phyloP scores from a whole-genome alignment of 169 alveolate genomes.

The Neospora caninum region DNA sequence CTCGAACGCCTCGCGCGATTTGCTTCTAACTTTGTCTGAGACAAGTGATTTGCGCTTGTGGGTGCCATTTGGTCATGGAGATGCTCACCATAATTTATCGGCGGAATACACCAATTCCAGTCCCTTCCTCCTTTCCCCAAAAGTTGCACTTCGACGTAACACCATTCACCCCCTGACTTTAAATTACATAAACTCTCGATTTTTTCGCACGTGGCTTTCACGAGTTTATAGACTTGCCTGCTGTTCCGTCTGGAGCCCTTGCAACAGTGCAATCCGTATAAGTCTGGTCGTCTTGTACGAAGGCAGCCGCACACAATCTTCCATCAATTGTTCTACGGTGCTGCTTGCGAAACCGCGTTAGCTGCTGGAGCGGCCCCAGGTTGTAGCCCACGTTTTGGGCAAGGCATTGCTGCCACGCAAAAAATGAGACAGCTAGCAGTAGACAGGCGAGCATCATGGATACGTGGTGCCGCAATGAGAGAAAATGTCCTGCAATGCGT shows the following conservation, averaged over 20 bases:
- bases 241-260: conserved; percentile 89
- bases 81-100: conserved; percentile 39
- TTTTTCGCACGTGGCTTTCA: neutral
- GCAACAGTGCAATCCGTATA: conserved; percentile 92
- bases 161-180: conserved; percentile 86
- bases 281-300: conserved; percentile 90
- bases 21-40: conserved; percentile 48
- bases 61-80: neutral
- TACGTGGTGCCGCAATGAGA: neutral
- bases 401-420: neutral
- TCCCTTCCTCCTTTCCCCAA: conserved; percentile 85
- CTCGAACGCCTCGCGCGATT: conserved; percentile 67
- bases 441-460: neutral
- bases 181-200: neutral
- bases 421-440: neutral
- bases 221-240: conserved; percentile 70
- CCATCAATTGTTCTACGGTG: conserved; percentile 91
- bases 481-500: neutral
- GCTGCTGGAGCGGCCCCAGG: conserved; percentile 71
- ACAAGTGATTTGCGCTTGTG: neutral
- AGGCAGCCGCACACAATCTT: conserved; percentile 91
- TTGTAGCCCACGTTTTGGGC: conserved; percentile 24
- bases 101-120: conserved; percentile 75
- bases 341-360: conserved; percentile 87
- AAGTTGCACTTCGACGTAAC: conserved; percentile 90